These are phyloP conservation scores for Verticillium isaacii DNA, from an alignment of 2,329 filamentous ascomycete genomes.

Conservation along the genomic window DNA sequence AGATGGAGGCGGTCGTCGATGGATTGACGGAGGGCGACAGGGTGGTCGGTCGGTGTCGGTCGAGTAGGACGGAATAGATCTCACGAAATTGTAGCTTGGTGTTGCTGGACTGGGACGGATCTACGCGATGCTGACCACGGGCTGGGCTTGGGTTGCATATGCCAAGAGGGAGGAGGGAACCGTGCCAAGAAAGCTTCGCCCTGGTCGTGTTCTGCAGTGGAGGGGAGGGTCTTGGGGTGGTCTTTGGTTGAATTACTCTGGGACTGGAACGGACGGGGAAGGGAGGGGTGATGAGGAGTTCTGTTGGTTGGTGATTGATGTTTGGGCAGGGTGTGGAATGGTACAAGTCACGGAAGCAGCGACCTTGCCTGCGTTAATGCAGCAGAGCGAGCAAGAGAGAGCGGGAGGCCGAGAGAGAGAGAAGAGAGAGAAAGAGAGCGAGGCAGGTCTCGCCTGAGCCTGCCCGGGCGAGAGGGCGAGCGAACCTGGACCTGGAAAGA, in stretches of 20 bases:
- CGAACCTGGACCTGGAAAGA: not conserved
- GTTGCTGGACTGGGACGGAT: constrained; percentile 5
- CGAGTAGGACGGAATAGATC: not conserved
- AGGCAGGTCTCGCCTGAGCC: not conserved
- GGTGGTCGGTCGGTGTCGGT: not conserved
- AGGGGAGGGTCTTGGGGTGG: constrained; percentile 1
- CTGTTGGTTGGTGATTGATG: not conserved
- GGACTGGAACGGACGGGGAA: constrained; percentile 5
- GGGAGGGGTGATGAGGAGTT: not conserved
- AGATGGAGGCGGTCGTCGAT: not conserved
- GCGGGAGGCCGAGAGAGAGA: not conserved
- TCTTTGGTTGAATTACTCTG: not conserved
- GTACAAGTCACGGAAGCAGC: not conserved
- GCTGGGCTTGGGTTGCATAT: constrained; percentile 15
- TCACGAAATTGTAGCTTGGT: not conserved
- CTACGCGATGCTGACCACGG: constrained; percentile 11
- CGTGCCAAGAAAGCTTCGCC: constrained; percentile 17
- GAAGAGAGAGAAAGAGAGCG: not conserved
- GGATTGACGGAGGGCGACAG: not conserved
- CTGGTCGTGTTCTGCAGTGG: constrained; percentile 6
- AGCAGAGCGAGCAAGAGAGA: not conserved
- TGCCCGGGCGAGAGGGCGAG: not conserved
- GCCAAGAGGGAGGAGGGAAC: constrained; percentile 15
- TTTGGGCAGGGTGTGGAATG: not conserved
- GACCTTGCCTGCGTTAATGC: not conserved